These are phyloP conservation scores for Aspergillus sojae DNA, from an alignment of 2,329 filamentous ascomycete species.

Conservation along the genomic window DNA sequence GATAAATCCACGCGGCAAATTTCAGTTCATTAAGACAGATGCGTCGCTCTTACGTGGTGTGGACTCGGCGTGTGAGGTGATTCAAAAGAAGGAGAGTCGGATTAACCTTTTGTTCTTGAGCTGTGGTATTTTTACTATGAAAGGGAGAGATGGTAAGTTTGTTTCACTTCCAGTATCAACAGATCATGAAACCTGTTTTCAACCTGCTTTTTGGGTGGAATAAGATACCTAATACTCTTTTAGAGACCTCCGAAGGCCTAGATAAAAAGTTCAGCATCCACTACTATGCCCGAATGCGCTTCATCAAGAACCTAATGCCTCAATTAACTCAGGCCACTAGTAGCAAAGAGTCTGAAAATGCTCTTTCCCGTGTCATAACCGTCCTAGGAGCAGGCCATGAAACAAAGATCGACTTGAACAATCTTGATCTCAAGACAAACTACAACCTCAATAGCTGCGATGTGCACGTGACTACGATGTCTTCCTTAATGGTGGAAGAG, in stretches of 20 bases:
- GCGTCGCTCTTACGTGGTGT: constrained; percentile 40
- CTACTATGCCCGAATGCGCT: constrained; percentile 50
- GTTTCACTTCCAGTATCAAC: background rate
- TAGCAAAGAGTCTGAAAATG: constrained; percentile 19
- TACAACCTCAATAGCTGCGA: too few relatives aligned
- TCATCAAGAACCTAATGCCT: constrained; percentile 46
- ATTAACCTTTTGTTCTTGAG: too few relatives aligned
- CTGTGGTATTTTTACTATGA: too few relatives aligned
- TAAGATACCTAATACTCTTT: too few relatives aligned
- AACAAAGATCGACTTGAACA: background rate
- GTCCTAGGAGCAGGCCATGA: constrained; percentile 44
- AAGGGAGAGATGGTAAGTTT: too few relatives aligned
- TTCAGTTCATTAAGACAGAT: constrained; percentile 50
- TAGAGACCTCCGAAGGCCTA: constrained; percentile 45
- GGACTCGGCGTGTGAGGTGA: constrained; percentile 17
- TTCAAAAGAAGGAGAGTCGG: too few relatives aligned
- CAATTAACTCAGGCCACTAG: constrained; percentile 28
- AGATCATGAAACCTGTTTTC: constrained; percentile 25
- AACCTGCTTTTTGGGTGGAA: too few relatives aligned
- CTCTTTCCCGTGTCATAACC: constrained; percentile 40
- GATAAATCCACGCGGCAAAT: constrained; percentile 49
- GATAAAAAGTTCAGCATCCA: constrained; percentile 52
- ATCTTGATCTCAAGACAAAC: too few relatives aligned
- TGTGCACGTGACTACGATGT: too few relatives aligned
- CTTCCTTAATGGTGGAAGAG: too few relatives aligned